A percentile compares a stretch with the other conserved stretches of the same genome.
phyloP scores from a whole-genome alignment of 495 filamentous ascomycete species.

The Niebla homalea region DNA sequence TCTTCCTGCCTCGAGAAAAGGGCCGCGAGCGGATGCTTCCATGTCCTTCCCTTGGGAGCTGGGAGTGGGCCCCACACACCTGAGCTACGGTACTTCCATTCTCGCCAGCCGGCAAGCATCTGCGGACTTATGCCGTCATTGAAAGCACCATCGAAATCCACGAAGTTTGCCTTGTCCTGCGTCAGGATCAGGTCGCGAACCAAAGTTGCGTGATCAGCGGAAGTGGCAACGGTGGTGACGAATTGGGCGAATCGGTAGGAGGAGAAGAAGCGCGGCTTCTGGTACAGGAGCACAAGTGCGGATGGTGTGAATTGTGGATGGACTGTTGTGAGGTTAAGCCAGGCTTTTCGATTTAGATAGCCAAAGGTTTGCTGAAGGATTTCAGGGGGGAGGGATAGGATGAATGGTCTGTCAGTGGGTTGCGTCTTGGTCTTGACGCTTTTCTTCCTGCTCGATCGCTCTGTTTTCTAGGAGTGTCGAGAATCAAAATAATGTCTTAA shows the following conservation, averaged over 20 bases:
- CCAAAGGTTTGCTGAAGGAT: slow-evolving; percentile 20
- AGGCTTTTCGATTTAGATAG: slow-evolving; percentile 14
- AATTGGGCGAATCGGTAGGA: slow-evolving; percentile 32
- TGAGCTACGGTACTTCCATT: slow-evolving; percentile 21
- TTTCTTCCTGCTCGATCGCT: too few relatives aligned
- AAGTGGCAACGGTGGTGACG: slow-evolving; percentile 20
- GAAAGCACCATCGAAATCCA: slow-evolving; percentile 17
- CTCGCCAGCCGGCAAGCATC: slow-evolving; percentile 22
- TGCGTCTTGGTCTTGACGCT: not conserved
- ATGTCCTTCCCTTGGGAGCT: not conserved
- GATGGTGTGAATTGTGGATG: slow-evolving; percentile 14
- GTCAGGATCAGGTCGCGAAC: slow-evolving; percentile 12
- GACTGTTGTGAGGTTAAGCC: slow-evolving; percentile 3
- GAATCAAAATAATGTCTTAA: too few relatives aligned
- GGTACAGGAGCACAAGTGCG: slow-evolving; percentile 19
- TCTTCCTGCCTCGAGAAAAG: not conserved
- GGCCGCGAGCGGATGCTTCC: not conserved
- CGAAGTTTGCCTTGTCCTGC: not conserved
- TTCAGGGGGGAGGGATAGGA: slow-evolving; percentile 22
- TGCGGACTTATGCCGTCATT: slow-evolving; percentile 2
- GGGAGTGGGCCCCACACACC: not conserved
- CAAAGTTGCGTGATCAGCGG: slow-evolving; percentile 17
- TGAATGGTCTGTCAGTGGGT: slow-evolving; percentile 13
- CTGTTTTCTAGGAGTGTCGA: too few relatives aligned
- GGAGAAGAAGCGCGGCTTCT: slow-evolving; percentile 18